Percentiles rank a stretch among this genome's conserved stretches.
Evolutionary conservation across 257 asterid species (phyloP).

Genomic region (Solanum paucissectum): DNA sequence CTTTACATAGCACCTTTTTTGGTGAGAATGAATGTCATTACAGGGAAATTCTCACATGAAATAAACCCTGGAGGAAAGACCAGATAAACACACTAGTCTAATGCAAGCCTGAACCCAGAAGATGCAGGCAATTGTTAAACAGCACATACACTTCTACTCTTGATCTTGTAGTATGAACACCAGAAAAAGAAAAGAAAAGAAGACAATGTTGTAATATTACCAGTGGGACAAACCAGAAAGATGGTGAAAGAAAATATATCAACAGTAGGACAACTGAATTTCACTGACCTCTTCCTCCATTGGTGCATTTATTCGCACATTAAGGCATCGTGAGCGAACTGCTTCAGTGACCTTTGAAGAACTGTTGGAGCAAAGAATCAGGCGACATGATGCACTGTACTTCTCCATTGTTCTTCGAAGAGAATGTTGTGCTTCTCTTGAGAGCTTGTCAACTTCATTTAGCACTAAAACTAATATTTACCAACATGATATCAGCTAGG

Average conservation of each 20-base stretch:
- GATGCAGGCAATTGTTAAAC: background rate
- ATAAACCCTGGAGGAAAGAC: background rate
- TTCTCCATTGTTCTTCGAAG: conserved; percentile 99
- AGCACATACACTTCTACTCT: background rate
- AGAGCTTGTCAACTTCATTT: conserved; percentile 95
- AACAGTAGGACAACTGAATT: background rate
- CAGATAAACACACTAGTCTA: background rate
- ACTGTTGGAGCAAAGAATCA: conserved; percentile 90
- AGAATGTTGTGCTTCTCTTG: conserved; percentile 98
- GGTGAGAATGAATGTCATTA: background rate
- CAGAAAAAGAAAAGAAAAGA: background rate
- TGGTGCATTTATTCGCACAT: conserved; percentile 83
- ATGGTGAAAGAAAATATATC: background rate
- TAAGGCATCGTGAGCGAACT: conserved; percentile 94
- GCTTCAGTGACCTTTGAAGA: conserved; percentile 97
- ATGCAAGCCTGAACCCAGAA: background rate
- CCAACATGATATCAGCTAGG: conserved; percentile 13
- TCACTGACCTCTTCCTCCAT: conserved; percentile 65
- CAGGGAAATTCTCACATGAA: background rate
- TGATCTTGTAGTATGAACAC: background rate
- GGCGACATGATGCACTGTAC: conserved; percentile 87
- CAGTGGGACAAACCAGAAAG: background rate
- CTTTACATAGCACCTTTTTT: background rate
- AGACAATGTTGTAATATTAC: background rate
- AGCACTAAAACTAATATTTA: conserved; percentile 60